Evolutionary conservation across 495 filamentous ascomycete species (phyloP).

Genomic region (Geoglossum glabrum): DNA sequence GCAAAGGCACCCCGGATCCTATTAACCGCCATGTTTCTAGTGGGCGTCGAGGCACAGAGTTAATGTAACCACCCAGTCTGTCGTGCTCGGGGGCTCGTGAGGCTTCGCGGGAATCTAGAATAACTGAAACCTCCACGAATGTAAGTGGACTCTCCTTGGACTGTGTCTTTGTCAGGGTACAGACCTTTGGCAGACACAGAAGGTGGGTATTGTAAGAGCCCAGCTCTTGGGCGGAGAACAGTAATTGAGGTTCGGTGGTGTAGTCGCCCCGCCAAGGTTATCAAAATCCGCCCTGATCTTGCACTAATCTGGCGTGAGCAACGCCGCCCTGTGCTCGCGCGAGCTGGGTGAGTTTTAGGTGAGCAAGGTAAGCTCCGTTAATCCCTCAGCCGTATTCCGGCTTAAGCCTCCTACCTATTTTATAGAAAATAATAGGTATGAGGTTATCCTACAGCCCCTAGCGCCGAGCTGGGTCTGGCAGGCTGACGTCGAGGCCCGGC

Average conservation of each 20-base stretch:
- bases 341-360: too few species aligned
- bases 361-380: too few species aligned
- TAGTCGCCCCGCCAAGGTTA: too few species aligned
- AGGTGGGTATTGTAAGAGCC: background rate
- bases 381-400: too few species aligned
- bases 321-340: too few species aligned
- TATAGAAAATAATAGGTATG: too few species aligned
- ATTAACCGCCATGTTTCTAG: slow-evolving; percentile 63
- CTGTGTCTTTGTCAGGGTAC: background rate
- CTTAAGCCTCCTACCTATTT: too few species aligned
- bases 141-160: background rate
- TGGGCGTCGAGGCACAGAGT: background rate
- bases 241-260: background rate
- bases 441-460: too few species aligned
- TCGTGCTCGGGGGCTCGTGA: background rate
- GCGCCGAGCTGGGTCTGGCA: too few species aligned
- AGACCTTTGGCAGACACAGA: background rate
- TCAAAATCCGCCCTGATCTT: too few species aligned
- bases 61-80: background rate
- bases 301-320: too few species aligned
- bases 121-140: background rate
- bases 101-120: background rate
- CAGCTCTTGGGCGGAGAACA: background rate
- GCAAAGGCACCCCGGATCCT: slow-evolving; percentile 87
- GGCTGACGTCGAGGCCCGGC: too few species aligned